phyloP scores from a whole-genome alignment of 495 filamentous ascomycete genomes.

The Pseudotulostoma volvatum region DNA sequence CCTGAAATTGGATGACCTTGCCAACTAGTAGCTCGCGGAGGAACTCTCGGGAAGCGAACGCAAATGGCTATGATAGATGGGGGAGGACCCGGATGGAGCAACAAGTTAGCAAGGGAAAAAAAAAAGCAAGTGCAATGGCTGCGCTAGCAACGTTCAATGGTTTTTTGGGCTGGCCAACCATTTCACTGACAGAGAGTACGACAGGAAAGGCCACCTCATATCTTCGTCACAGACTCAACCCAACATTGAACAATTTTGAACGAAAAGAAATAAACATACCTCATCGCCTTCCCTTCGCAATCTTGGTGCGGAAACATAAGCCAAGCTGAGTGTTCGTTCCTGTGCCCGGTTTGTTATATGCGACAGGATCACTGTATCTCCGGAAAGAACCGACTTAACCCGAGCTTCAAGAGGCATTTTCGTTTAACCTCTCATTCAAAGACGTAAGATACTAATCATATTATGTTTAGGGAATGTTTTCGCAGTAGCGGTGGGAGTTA shows the following conservation, averaged over 20 bases:
- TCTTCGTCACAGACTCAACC: neutral
- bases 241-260: neutral
- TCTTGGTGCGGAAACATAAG: slow-evolving; percentile 78
- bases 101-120: slow-evolving; percentile 3
- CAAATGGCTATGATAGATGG: slow-evolving; percentile 40
- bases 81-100: too few species aligned
- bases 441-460: too few species aligned
- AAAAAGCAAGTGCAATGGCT: too few species aligned
- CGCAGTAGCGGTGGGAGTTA: too few species aligned
- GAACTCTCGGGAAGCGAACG: slow-evolving; percentile 86
- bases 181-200: neutral
- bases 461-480: too few species aligned
- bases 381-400: slow-evolving; percentile 85
- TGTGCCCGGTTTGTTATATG: slow-evolving; percentile 54
- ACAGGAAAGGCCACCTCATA: neutral
- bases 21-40: slow-evolving; percentile 70
- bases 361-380: slow-evolving; percentile 74
- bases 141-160: too few species aligned
- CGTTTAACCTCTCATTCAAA: neutral
- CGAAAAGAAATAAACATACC: slow-evolving; percentile 22
- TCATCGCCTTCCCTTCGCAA: slow-evolving; percentile 82
- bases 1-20: slow-evolving; percentile 67
- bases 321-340: slow-evolving; percentile 75
- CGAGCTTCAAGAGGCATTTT: slow-evolving; percentile 46
- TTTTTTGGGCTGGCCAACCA: too few species aligned